Conservation (phyloP, 768 basidiomycete species). For the Nidularia pulvinata region DNA sequence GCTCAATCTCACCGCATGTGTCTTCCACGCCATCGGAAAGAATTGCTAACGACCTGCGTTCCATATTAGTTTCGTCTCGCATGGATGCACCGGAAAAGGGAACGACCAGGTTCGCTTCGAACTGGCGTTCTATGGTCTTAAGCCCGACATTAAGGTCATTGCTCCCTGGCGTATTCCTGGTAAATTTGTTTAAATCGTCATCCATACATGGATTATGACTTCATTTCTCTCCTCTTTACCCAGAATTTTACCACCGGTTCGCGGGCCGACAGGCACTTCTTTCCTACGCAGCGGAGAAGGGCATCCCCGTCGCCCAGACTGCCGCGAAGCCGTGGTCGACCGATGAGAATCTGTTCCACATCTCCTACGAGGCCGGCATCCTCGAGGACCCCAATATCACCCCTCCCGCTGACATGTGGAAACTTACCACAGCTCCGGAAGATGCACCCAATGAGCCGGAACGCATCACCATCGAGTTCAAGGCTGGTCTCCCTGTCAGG, state of each 20-base stretch:
- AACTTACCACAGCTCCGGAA: constrained; percentile 85
- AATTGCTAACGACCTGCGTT: not conserved
- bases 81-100: constrained; percentile 99
- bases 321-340: constrained; percentile 99
- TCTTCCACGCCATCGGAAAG: not conserved
- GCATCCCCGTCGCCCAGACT: constrained; percentile 94
- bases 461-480: constrained; percentile 83
- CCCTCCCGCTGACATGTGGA: constrained; percentile 99
- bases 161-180: constrained; percentile 98
- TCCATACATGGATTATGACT: not conserved
- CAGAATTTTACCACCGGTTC: constrained; percentile 98
- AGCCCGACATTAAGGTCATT: constrained; percentile 98
- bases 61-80: constrained; percentile 79
- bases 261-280: constrained; percentile 94
- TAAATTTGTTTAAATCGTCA: constrained; percentile 22
- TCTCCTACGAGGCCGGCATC: constrained; percentile 99
- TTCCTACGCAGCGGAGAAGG: constrained; percentile 82
- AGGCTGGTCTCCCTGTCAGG: constrained; percentile 83
- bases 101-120: constrained; percentile 99
- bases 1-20: not conserved
- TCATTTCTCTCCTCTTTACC: not conserved
- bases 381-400: constrained; percentile 96
- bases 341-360: constrained; percentile 99
- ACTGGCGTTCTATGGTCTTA: constrained; percentile 97
- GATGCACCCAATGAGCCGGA: constrained; percentile 81